These are phyloP conservation scores for Pezicula carpinea DNA, from an alignment of 2,329 filamentous ascomycete genomes.

Conservation along the genomic window DNA sequence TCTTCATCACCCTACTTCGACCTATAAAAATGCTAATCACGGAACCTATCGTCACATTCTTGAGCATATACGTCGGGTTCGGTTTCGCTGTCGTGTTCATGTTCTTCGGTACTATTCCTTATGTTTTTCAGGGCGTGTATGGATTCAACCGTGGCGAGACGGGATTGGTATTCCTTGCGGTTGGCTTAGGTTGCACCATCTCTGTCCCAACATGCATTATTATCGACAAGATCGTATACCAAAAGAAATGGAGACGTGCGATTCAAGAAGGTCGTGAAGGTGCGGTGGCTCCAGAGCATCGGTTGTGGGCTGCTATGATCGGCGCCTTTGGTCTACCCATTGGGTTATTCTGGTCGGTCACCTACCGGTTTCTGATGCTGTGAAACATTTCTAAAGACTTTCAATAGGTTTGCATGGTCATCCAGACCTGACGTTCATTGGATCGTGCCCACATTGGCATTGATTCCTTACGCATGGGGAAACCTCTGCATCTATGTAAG, in stretches of 20 bases:
- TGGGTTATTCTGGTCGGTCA: constrained; percentile 49
- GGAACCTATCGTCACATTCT: constrained; percentile 58
- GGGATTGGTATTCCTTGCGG: constrained; percentile 13
- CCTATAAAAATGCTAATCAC: constrained; percentile 55
- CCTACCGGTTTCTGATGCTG: too few species aligned
- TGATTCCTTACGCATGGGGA: constrained; percentile 54
- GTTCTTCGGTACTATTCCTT: constrained; percentile 48
- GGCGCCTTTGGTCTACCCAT: constrained; percentile 45
- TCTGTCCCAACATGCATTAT: constrained; percentile 29
- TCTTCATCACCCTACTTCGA: constrained; percentile 12
- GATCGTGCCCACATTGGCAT: constrained; percentile 45
- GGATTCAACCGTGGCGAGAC: constrained; percentile 30
- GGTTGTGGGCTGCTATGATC: constrained; percentile 52
- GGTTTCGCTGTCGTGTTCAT: constrained; percentile 48
- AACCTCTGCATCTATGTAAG: constrained; percentile 54
- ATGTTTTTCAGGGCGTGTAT: constrained; percentile 40
- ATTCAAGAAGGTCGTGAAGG: neutral
- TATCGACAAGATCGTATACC: constrained; percentile 38
- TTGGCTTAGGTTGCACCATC: constrained; percentile 10
- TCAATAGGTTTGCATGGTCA: constrained; percentile 53
- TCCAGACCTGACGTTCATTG: constrained; percentile 41
- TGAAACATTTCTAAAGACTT: neutral
- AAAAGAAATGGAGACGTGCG: neutral
- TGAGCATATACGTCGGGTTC: constrained; percentile 44
- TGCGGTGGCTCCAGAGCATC: constrained; percentile 42